These are phyloP conservation scores for Penicillium fuscoglaucum DNA, from an alignment of 2,329 filamentous ascomycete genomes.

Conservation along the genomic window DNA sequence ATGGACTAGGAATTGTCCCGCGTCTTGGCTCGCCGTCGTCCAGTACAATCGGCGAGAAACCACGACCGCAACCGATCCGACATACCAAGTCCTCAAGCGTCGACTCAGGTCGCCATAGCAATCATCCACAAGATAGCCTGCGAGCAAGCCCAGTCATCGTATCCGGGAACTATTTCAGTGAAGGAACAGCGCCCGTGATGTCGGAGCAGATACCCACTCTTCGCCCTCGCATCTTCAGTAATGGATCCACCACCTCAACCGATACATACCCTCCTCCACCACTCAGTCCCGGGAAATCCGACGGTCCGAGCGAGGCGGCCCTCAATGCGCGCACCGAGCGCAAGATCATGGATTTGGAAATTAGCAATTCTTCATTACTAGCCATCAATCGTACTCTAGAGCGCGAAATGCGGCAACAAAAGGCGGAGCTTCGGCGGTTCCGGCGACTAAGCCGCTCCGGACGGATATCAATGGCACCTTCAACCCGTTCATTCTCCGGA, in stretches of 20 bases:
- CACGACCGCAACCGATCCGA: constrained; percentile 19
- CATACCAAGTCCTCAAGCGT: constrained; percentile 39
- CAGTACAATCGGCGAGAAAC: constrained; percentile 20
- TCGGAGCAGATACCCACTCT: constrained; percentile 31
- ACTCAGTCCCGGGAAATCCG: constrained; percentile 52
- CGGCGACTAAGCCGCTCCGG: constrained; percentile 82
- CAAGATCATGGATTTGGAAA: constrained; percentile 94
- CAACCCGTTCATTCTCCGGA: constrained; percentile 48
- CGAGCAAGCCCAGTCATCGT: constrained; percentile 35
- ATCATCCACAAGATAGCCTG: constrained; percentile 24
- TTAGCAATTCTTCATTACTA: constrained; percentile 90
- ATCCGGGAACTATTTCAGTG: constrained; percentile 28
- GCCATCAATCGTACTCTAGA: constrained; percentile 95
- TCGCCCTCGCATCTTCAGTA: constrained; percentile 37
- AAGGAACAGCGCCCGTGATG: constrained; percentile 21
- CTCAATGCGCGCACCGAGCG: constrained; percentile 87
- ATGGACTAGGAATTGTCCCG: constrained; percentile 20
- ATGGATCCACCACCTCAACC: constrained; percentile 33
- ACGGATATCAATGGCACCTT: constrained; percentile 62
- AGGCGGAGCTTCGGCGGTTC: constrained; percentile 80
- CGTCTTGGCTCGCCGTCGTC: constrained; percentile 25
- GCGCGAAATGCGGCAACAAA: constrained; percentile 87
- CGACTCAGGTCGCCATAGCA: constrained; percentile 28
- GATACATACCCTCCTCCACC: constrained; percentile 52
- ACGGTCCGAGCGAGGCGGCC: constrained; percentile 64